phyloP scores from a whole-genome alignment of 495 filamentous ascomycete species.

The Trichocladium uniseriatum region DNA sequence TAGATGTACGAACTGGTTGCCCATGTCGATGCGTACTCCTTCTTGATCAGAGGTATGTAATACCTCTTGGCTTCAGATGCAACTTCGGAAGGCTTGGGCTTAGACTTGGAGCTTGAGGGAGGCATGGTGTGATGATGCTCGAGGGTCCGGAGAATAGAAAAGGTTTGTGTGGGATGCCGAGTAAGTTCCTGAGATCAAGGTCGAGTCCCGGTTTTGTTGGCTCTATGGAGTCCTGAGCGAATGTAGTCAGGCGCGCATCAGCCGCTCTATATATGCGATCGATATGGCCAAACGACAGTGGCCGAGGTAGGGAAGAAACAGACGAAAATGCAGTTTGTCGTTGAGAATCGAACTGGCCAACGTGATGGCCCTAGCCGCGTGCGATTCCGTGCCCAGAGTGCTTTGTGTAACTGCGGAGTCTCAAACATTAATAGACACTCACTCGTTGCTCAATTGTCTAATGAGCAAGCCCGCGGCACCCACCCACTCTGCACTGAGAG shows the following conservation, averaged over 20 bases:
- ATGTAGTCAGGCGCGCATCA: neutral
- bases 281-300: no score
- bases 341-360: neutral
- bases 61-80: conserved; percentile 57
- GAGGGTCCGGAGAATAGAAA: neutral
- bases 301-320: neutral
- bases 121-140: conserved; percentile 38
- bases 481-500: neutral
- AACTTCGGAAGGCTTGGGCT: conserved; percentile 59
- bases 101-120: conserved; percentile 31
- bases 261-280: conserved; percentile 10
- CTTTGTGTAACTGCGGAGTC: conserved; percentile 6
- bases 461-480: neutral
- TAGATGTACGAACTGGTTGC: conserved; percentile 41
- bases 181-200: neutral
- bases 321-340: neutral
- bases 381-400: neutral
- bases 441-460: neutral
- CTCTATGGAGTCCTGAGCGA: neutral
- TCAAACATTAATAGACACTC: neutral
- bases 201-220: no score
- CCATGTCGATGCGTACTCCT: conserved; percentile 38
- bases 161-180: neutral
- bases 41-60: conserved; percentile 51
- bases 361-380: neutral